These are phyloP conservation scores for Lachancea sp. DNA, from an alignment of 805 yeast genomes.

Conservation along the genomic window DNA sequence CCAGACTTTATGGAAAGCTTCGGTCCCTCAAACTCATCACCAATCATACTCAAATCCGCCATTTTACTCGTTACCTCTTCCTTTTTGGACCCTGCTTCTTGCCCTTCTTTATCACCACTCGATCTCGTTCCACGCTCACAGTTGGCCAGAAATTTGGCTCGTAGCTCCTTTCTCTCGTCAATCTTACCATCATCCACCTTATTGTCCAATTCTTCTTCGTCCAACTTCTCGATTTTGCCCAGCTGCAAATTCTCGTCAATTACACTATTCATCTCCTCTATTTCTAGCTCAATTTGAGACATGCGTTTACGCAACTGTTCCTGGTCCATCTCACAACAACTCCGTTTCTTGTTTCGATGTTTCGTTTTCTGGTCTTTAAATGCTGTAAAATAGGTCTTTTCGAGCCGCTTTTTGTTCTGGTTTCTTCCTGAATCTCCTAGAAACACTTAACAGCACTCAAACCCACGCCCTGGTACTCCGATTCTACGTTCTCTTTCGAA, in stretches of 20 bases:
- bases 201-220: background rate
- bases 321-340: slow-evolving; percentile 14
- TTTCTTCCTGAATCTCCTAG: no score
- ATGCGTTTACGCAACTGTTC: slow-evolving; percentile 29
- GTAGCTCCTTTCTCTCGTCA: background rate
- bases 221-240: background rate
- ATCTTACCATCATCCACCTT: background rate
- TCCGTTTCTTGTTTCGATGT: no score
- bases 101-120: background rate
- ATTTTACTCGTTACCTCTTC: no score
- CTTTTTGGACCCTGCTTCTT: background rate
- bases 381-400: no score
- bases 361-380: no score
- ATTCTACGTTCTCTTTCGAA: no score
- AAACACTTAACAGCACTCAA: no score
- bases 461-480: no score
- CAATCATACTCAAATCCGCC: no score
- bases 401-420: no score
- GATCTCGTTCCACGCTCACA: background rate
- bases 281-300: slow-evolving; percentile 32
- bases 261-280: slow-evolving; percentile 32
- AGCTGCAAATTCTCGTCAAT: slow-evolving; percentile 30
- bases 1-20: no score
- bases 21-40: no score
- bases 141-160: background rate